Conservation (phyloP, 2,329 filamentous ascomycete species). For the Didymella arachidicola region DNA sequence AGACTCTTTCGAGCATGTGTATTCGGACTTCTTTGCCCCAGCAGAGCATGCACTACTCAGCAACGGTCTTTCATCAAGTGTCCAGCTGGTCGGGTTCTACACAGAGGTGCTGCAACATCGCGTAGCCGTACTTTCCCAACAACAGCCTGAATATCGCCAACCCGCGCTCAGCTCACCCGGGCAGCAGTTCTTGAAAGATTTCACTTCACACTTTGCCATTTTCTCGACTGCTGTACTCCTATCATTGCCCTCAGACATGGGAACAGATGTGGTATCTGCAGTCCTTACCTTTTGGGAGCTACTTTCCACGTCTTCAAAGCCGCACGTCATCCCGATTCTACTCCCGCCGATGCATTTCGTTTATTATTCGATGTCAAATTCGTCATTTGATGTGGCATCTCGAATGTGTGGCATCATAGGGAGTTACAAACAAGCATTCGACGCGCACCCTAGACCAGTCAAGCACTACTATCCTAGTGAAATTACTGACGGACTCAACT, state of each 20-base stretch:
- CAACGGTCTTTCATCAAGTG: constrained; percentile 59
- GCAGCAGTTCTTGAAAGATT: constrained; percentile 45
- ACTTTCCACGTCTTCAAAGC: constrained; percentile 53
- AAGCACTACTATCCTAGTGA: constrained; percentile 44
- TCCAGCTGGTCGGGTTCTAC: constrained; percentile 72
- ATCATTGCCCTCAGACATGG: constrained; percentile 33
- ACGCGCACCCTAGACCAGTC: constrained; percentile 62
- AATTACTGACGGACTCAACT: constrained; percentile 72
- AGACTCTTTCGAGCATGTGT: constrained; percentile 59
- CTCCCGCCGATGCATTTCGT: constrained; percentile 73
- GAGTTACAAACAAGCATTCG: constrained; percentile 76
- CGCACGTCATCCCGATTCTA: constrained; percentile 64
- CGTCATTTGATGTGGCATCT: constrained; percentile 69
- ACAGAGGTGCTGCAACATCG: constrained; percentile 68
- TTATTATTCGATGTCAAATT: constrained; percentile 74
- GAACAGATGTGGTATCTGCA: constrained; percentile 57
- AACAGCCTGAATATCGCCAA: constrained; percentile 15
- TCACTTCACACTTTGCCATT: constrained; percentile 42
- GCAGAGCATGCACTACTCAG: constrained; percentile 54
- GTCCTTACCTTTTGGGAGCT: constrained; percentile 74
- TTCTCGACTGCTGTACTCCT: constrained; percentile 44
- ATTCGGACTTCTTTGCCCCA: constrained; percentile 48
- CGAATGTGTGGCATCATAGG: constrained; percentile 74
- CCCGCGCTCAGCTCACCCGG: constrained; percentile 51
- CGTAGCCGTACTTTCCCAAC: constrained; percentile 48